A percentile compares a stretch with the other conserved stretches of the same genome.
phyloP scores from a whole-genome alignment of 192 early-diverging fungal genomes.

The Funneliformis geosporum region DNA sequence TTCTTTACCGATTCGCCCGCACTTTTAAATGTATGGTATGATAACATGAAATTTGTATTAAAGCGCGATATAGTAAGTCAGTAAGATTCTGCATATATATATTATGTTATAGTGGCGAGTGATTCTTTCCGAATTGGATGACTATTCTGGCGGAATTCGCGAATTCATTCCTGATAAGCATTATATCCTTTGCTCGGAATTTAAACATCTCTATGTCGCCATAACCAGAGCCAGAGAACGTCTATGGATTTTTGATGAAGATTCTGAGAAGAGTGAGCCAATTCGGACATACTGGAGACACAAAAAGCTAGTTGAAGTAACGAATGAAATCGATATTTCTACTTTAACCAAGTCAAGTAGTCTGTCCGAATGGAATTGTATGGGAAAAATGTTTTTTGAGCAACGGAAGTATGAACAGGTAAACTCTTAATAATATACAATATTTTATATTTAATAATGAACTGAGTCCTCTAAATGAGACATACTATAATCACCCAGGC shows the following conservation, averaged over 20 bases:
- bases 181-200: too few relatives aligned
- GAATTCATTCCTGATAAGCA: neutral
- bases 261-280: neutral
- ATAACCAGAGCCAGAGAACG: constrained; percentile 10
- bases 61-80: neutral
- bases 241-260: constrained; percentile 17
- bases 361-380: neutral
- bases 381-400: constrained; percentile 8
- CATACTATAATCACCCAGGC: constrained; percentile 3
- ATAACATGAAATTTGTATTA: neutral
- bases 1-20: constrained; percentile 25
- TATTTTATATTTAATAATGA: neutral
- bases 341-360: constrained; percentile 9
- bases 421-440: neutral
- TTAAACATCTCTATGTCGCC: neutral
- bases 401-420: constrained; percentile 19
- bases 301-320: neutral
- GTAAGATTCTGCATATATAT: neutral
- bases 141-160: neutral
- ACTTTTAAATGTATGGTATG: constrained; percentile 8
- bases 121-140: constrained; percentile 1
- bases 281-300: constrained; percentile 8
- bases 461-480: neutral
- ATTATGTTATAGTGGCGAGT: constrained; percentile 12
- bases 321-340: neutral